Evolutionary conservation across 306 rosid species (phyloP), one percentile per base, ranked within the genome.

Genomic region (Inga oerstediana): DNA sequence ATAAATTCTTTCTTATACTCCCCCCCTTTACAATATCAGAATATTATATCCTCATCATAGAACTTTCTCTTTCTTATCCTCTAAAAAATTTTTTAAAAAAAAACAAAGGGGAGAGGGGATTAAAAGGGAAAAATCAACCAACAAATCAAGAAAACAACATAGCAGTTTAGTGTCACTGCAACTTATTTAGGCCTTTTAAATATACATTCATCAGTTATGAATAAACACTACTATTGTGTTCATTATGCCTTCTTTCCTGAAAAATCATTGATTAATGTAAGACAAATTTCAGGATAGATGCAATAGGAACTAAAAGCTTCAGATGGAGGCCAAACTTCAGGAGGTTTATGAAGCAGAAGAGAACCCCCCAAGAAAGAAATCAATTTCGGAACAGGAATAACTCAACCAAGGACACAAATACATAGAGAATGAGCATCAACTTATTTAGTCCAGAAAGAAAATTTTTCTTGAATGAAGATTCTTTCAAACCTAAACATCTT

Each of bases 371-470:
- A 27, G 4, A 22, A 61, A 9, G 30, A 27, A 12, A 77, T 24
- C 43, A 14, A 64, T 22, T 4, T 22, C 70, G 14, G 54, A 34
- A 72, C 70, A 75, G 59, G 45, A 67, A 68, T 52, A 39, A 52
- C 37, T 75, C 49, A 54, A 54, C 48, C 75, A 37, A 62, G 19
- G 41, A 49, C 67, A 81, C 54, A 61, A 81, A 81, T 73, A 46
- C 43, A 37, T 14, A 32, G 15, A 64, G 46, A 70, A 70, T 41
- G 15, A 30, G 15, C 79, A 3, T 54, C 14, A 52, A 54, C 37
- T n/a, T 17, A 13, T 6, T 41, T 20, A 32, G 65, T 32, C 71
- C 71, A 65, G 2, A 14, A 32, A 65, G 35, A 20, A 56, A 7
- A 2, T 7, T 19, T 56, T 56, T 56, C 27, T 30, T 65, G 71